These are phyloP conservation scores for Kodamaea alishanica DNA, from an alignment of 1,139 yeast species.

Conservation along the genomic window DNA sequence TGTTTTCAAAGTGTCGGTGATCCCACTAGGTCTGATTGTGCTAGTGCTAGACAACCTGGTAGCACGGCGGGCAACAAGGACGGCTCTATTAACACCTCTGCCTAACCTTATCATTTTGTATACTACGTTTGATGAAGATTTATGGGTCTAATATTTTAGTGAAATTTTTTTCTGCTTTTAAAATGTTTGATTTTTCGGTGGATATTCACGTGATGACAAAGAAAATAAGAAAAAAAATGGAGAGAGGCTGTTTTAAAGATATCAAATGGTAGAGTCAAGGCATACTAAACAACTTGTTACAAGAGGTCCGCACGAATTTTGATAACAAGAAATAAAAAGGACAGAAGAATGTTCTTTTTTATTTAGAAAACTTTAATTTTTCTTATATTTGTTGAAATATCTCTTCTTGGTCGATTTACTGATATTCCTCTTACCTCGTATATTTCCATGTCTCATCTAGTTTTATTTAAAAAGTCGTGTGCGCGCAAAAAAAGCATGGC, in stretches of 20 bases:
- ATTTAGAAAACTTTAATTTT: too few species aligned
- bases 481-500: conserved; percentile 14
- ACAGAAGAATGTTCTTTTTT: too few species aligned
- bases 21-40: conserved; percentile 7
- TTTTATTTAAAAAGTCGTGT: conserved; percentile 11
- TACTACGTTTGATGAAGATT: too few species aligned
- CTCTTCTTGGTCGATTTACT: too few species aligned
- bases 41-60: conserved; percentile 1
- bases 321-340: too few species aligned
- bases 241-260: neutral
- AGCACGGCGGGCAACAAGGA: neutral
- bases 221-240: neutral
- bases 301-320: too few species aligned
- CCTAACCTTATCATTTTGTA: conserved; percentile 6
- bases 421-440: too few species aligned
- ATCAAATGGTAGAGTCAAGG: neutral
- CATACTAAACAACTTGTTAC: too few species aligned
- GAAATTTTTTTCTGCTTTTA: conserved; percentile 6
- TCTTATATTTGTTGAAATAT: too few species aligned
- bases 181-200: too few species aligned
- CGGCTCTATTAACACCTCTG: conserved; percentile 1
- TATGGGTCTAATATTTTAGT: neutral
- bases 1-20: conserved; percentile 23
- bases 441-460: too few species aligned
- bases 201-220: too few species aligned